phyloP scores from a whole-genome alignment of 805 yeast species.

The Clavispora fructus region DNA sequence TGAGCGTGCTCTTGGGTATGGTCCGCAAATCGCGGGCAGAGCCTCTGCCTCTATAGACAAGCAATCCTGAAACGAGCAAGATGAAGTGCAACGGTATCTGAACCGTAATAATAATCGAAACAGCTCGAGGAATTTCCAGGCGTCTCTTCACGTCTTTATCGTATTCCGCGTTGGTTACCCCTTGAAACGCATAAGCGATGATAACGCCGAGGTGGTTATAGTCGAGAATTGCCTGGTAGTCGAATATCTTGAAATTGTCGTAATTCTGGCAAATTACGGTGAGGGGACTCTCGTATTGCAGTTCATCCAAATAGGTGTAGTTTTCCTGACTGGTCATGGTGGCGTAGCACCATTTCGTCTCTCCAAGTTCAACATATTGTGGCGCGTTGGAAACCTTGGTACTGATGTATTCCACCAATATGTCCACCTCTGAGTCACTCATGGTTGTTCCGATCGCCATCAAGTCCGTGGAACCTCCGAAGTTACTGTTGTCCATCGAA shows the following conservation, averaged over 20 bases:
- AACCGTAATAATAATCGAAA: constrained; percentile 25
- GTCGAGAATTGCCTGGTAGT: constrained; percentile 40
- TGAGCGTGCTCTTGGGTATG: constrained; percentile 28
- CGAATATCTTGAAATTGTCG: constrained; percentile 25
- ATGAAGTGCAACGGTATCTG: constrained; percentile 24
- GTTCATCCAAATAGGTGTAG: not conserved
- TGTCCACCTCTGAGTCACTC: constrained; percentile 45
- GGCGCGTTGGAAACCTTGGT: constrained; percentile 45
- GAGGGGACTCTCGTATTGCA: not conserved
- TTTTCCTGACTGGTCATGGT: not conserved
- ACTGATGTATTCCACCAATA: constrained; percentile 43
- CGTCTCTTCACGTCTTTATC: constrained; percentile 14
- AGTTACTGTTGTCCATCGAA: constrained; percentile 3
- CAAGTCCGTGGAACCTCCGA: not conserved
- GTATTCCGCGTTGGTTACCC: not conserved
- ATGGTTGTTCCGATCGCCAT: constrained; percentile 28
- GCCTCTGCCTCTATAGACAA: constrained; percentile 35
- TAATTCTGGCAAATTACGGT: constrained; percentile 7
- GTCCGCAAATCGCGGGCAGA: constrained; percentile 25
- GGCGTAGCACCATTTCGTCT: constrained; percentile 6
- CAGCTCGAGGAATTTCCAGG: constrained; percentile 15
- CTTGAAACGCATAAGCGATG: constrained; percentile 44
- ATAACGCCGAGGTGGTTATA: constrained; percentile 38
- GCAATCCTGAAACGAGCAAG: constrained; percentile 22
- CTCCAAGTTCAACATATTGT: constrained; percentile 32